Evolutionary conservation across 352 stramenopile species (phyloP).

Genomic region (Pythium rishiriense): DNA sequence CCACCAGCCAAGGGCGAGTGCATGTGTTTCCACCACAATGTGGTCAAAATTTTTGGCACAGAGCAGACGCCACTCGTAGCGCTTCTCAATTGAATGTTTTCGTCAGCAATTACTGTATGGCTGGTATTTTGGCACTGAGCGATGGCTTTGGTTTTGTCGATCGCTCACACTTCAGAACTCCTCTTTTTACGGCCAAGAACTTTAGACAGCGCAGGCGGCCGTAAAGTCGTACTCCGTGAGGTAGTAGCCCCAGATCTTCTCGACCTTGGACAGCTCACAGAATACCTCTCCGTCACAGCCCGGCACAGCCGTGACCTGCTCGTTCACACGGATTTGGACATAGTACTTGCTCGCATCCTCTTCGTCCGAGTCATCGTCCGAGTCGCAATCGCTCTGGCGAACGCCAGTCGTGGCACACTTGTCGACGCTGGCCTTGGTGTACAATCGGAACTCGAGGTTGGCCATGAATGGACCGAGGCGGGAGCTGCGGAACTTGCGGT

Average conservation of each 20-base stretch:
- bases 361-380: not conserved
- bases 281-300: slow-evolving; percentile 25
- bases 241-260: slow-evolving; percentile 27
- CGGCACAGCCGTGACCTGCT: slow-evolving; percentile 25
- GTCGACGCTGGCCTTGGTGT: slow-evolving; percentile 10
- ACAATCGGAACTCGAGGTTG: slow-evolving; percentile 31
- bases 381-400: not conserved
- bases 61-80: no score
- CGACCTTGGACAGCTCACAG: slow-evolving; percentile 26
- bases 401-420: not conserved
- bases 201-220: not conserved
- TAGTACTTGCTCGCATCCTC: slow-evolving; percentile 8
- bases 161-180: no score
- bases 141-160: no score
- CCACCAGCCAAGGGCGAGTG: no score
- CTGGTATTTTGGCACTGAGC: not conserved
- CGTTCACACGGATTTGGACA: slow-evolving; percentile 33
- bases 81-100: no score
- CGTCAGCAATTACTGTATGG: no score
- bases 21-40: no score
- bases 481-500: slow-evolving; percentile 25
- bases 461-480: slow-evolving; percentile 19
- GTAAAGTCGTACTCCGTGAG: slow-evolving; percentile 25
- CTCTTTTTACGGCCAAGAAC: no score
- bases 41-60: no score